Conservation (phyloP, 2,329 filamentous ascomycete genomes). For the Fusarium buharicum region DNA sequence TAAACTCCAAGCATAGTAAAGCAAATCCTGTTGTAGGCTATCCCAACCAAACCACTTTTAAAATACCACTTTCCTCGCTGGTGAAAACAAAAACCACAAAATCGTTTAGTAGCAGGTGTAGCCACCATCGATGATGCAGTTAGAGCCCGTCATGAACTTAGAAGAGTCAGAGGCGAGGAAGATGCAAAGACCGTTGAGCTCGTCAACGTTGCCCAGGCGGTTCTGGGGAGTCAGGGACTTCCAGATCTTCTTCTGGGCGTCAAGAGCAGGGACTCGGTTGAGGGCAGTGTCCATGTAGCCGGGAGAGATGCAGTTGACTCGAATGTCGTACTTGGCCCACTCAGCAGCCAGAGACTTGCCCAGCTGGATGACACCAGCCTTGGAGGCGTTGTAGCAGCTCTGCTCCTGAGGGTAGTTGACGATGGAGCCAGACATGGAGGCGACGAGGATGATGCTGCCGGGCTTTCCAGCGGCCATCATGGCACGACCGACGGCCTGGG, state of each 20-base stretch:
- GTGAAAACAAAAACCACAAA: not conserved
- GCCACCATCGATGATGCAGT: slow-evolving; percentile 76
- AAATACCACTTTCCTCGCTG: slow-evolving; percentile 10
- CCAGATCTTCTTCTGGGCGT: slow-evolving; percentile 87
- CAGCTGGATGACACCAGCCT: slow-evolving; percentile 81
- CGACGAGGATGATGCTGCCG: slow-evolving; percentile 79
- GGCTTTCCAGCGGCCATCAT: slow-evolving; percentile 79
- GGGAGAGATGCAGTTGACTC: slow-evolving; percentile 85
- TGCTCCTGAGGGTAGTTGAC: slow-evolving; percentile 91
- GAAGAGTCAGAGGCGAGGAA: slow-evolving; percentile 79
- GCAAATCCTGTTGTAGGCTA: slow-evolving; percentile 7
- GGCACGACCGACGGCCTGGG: slow-evolving; percentile 74
- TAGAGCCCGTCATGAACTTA: slow-evolving; percentile 80
- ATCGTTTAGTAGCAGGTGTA: slow-evolving; percentile 69
- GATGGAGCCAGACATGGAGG: slow-evolving; percentile 83
- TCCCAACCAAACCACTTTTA: not conserved
- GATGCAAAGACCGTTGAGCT: slow-evolving; percentile 80
- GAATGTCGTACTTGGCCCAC: slow-evolving; percentile 83
- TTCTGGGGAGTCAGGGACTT: slow-evolving; percentile 77
- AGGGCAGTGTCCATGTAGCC: slow-evolving; percentile 89
- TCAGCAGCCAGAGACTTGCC: slow-evolving; percentile 84
- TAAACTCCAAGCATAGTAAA: slow-evolving; percentile 40
- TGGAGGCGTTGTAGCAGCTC: slow-evolving; percentile 84
- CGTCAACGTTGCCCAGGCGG: slow-evolving; percentile 76
- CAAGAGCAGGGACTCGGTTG: slow-evolving; percentile 80